Evolutionary conservation across 208 protist species (phyloP).

Genomic region (Naegleria lovaniensis): DNA sequence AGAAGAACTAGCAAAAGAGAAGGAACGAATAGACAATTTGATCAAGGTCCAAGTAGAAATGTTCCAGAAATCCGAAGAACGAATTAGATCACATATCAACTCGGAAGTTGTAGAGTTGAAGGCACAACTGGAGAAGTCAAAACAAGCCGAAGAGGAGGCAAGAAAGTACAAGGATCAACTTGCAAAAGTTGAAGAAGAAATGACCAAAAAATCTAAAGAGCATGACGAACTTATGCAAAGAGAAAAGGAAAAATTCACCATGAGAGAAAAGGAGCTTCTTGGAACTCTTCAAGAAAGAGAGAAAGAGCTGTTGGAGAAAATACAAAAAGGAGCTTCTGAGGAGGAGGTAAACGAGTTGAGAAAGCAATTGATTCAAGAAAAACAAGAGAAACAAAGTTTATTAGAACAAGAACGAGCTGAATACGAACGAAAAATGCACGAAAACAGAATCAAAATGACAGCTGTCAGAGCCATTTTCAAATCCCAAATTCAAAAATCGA

Average conservation of each 20-base stretch:
- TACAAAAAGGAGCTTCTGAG: background rate
- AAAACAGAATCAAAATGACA: background rate
- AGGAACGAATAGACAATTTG: background rate
- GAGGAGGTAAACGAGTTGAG: background rate
- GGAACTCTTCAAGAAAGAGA: background rate
- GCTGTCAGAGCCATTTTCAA: background rate
- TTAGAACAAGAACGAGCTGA: background rate
- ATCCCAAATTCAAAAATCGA: background rate
- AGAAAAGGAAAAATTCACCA: background rate
- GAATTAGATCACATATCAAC: background rate
- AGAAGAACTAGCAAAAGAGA: background rate
- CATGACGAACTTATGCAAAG: background rate
- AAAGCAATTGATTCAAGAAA: background rate
- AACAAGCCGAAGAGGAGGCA: background rate
- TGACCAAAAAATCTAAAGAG: background rate
- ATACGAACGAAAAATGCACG: background rate
- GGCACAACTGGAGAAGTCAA: background rate
- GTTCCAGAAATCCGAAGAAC: background rate
- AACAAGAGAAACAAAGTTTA: background rate
- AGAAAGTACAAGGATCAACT: background rate
- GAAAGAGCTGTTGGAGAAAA: background rate
- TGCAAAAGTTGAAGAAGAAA: background rate
- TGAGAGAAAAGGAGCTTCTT: background rate
- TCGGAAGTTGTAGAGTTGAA: background rate
- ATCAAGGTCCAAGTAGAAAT: background rate